A percentile compares a stretch with the other conserved stretches of the same genome.
Evolutionary conservation across 2,329 filamentous ascomycete species (phyloP).

Genomic region (Hymenotorrendiella dingleyae): DNA sequence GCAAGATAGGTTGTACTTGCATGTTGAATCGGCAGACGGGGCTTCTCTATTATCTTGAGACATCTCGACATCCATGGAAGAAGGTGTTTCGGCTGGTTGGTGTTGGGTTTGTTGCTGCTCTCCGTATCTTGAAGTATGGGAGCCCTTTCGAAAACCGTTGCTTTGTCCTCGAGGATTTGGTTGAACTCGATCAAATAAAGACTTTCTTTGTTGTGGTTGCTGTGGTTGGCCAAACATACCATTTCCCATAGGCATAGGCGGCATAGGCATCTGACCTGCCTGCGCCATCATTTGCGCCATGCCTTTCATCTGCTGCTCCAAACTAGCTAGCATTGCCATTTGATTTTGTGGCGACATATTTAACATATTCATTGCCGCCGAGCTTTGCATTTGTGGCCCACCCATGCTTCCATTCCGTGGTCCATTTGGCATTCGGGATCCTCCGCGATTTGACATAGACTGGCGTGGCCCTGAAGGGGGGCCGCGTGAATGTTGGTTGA

Average conservation of each 20-base stretch:
- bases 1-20: conserved; percentile 85
- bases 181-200: conserved; percentile 71
- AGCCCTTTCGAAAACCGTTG: conserved; percentile 19
- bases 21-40: conserved; percentile 64
- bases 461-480: conserved; percentile 65
- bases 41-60: conserved; percentile 41
- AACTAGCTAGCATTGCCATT: conserved; percentile 67
- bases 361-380: conserved; percentile 39
- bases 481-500: conserved; percentile 70
- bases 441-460: conserved; percentile 34
- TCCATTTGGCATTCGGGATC: conserved; percentile 38
- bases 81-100: conserved; percentile 10
- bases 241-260: conserved; percentile 49
- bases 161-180: conserved; percentile 26
- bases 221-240: conserved; percentile 40
- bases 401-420: conserved; percentile 40
- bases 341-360: conserved; percentile 61
- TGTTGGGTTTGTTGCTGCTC: conserved; percentile 14
- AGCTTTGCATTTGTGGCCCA: conserved; percentile 36
- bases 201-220: conserved; percentile 44
- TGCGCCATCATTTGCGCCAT: conserved; percentile 59
- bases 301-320: conserved; percentile 83
- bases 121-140: conserved; percentile 14
- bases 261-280: conserved; percentile 8
- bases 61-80: conserved; percentile 58